Base-by-base conservation (phyloP, 768 basidiomycete species). In the Kwoniella bestiolae region DNA sequence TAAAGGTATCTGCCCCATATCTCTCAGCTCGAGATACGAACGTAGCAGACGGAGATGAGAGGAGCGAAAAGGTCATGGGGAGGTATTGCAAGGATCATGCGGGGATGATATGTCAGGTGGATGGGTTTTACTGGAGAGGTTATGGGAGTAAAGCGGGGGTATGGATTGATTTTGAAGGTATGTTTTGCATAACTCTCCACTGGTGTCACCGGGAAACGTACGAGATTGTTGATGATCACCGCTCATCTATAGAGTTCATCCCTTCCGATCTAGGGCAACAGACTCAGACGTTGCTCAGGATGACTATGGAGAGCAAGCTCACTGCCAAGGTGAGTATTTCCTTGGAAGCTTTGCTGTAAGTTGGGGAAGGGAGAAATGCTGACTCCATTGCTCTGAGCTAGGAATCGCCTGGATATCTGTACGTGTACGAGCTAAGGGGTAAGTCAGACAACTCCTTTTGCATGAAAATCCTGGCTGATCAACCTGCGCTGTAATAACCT, bases 81-180 rank as follows among this genome's bases (percentile, higher is more conserved):
- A 65, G 79, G 41, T 80, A 74, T 52, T 80, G 79, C 46, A 77
- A 73, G 31, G 78, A 79, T 66, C 79, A 80, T 68, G 73, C 73
- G 14, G 73, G 71, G 21, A 71, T 75, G 74, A 79, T 80, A 3
- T 79, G 79, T 57, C 62, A 69, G 9, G 71, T 62, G 3, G 68
- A 70, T 32, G 79, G 79, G 6, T 80, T 80, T 50, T 80, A 80
- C 52, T 67, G 69, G 65, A 68, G 70, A 25, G 60, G 49, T 5
- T 44, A 44, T 41, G 35, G 46, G 44, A 65, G 49, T 9, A 58
- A 56, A 28, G 34, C 53, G 34, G 64, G 58, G 25, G 41, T 74
- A 16, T 80, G 76, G 78, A 60, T 80, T 0, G 60, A 67, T 12
- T 80, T 80, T 63, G 66, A 69, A 3, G 68, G 79, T 80, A 50